Evolutionary conservation across 164 flowering plant species (phyloP).

Genomic region (Akebia trifoliata): DNA sequence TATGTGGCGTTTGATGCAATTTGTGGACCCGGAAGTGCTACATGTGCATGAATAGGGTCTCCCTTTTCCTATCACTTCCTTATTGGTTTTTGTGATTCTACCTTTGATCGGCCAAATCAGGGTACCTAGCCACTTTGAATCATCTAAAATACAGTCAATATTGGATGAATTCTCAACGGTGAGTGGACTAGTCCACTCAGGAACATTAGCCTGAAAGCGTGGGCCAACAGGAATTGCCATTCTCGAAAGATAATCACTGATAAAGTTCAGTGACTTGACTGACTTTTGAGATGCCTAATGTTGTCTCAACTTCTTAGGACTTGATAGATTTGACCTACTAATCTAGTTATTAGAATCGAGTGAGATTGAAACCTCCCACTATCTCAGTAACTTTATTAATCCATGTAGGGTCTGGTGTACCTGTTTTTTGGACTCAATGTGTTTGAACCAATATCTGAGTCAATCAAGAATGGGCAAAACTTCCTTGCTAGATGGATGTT

Average conservation of each 20-base stretch:
- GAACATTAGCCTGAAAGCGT: conserved; percentile 43
- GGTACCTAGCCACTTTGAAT: conserved; percentile 38
- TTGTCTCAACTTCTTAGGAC: background rate
- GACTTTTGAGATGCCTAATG: conserved; percentile 11
- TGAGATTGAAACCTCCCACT: no score
- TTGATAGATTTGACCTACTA: conserved; percentile 8
- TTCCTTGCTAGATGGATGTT: background rate
- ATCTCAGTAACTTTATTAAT: no score
- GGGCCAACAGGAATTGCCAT: conserved; percentile 36
- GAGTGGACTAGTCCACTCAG: conserved; percentile 25
- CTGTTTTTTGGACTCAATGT: no score
- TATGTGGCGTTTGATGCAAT: conserved; percentile 32
- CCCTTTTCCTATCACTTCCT: conserved; percentile 24
- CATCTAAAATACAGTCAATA: conserved; percentile 10
- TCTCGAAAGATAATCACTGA: conserved; percentile 20
- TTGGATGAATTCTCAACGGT: background rate
- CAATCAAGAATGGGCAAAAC: background rate
- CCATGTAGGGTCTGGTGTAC: no score
- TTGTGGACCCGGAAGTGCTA: conserved; percentile 24
- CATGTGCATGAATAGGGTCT: conserved; percentile 33
- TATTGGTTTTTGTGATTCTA: background rate
- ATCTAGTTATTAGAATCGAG: conserved; percentile 15
- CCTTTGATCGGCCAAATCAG: conserved; percentile 30
- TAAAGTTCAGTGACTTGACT: conserved; percentile 14
- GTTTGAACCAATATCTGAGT: no score